Evolutionary conservation across 495 filamentous ascomycete genomes (phyloP).

Genomic region (Podospora fimiseda): DNA sequence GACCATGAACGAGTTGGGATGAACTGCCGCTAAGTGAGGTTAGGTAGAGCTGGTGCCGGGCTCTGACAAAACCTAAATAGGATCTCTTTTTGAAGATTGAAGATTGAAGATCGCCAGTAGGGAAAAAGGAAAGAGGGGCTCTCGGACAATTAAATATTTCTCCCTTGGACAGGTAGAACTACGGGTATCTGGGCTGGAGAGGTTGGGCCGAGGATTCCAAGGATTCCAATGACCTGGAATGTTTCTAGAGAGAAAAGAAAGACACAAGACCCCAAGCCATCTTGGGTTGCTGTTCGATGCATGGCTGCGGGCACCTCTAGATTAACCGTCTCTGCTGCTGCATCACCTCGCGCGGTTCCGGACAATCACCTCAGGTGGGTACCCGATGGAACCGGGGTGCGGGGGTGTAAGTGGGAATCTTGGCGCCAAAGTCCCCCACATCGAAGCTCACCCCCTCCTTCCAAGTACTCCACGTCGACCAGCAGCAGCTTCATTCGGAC

Average conservation of each 20-base stretch:
- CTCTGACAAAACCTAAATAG: neutral
- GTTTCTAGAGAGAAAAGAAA: neutral
- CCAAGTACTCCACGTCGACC: neutral
- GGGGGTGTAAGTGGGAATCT: neutral
- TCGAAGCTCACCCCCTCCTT: neutral
- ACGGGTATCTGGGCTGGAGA: neutral
- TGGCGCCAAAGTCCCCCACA: neutral
- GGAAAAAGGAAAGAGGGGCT: neutral
- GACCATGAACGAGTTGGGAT: neutral
- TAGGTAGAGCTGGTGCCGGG: neutral
- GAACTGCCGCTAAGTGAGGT: neutral
- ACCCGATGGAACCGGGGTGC: too few relatives aligned
- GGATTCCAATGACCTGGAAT: neutral
- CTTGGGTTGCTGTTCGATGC: neutral
- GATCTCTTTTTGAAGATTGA: too few relatives aligned
- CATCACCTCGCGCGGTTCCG: neutral
- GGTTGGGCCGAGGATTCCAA: neutral
- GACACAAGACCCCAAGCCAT: neutral
- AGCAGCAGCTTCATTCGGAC: neutral
- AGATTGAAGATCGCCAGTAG: too few relatives aligned
- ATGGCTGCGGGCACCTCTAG: too few relatives aligned
- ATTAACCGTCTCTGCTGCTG: too few relatives aligned
- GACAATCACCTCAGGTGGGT: neutral
- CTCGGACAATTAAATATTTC: too few relatives aligned
- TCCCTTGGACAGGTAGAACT: too few relatives aligned